Conservation (phyloP, 345 rosid genomes). For the Sisymbrium altissimum region DNA sequence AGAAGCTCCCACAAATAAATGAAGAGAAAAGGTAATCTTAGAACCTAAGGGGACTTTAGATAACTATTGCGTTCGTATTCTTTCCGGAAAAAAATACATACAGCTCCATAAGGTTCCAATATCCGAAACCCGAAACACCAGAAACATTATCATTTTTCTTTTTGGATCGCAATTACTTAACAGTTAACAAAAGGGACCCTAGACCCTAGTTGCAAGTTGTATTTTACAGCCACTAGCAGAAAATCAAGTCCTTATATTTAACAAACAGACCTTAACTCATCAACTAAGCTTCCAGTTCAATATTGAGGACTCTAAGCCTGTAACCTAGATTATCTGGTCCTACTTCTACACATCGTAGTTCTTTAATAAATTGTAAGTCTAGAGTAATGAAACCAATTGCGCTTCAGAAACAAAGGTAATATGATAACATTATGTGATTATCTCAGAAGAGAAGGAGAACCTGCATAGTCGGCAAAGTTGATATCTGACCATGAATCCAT, state of each 20-base stretch:
- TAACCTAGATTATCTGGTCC: constrained; percentile 3
- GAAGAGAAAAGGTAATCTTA: no score
- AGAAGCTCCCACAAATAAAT: not conserved
- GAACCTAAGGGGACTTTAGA: no score
- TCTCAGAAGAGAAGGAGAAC: no score
- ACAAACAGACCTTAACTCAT: not conserved
- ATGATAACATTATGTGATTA: no score
- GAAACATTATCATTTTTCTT: not conserved
- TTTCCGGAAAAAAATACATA: no score
- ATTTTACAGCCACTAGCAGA: no score
- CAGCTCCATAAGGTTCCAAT: no score
- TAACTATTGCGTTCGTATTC: no score
- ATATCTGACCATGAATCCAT: constrained; percentile 96
- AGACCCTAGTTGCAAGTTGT: no score
- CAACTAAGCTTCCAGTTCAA: no score
- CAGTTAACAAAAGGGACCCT: not conserved
- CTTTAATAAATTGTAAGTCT: not conserved
- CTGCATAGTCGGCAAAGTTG: constrained; percentile 86
- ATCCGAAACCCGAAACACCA: no score
- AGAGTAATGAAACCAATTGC: not conserved
- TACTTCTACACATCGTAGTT: not conserved
- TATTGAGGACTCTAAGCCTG: not conserved
- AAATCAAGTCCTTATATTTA: not conserved
- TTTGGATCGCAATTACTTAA: not conserved
- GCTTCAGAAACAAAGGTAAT: not conserved